Evolutionary conservation across 1,284 basidiomycete genomes (phyloP).

Genomic region (Ustilago sp.): DNA sequence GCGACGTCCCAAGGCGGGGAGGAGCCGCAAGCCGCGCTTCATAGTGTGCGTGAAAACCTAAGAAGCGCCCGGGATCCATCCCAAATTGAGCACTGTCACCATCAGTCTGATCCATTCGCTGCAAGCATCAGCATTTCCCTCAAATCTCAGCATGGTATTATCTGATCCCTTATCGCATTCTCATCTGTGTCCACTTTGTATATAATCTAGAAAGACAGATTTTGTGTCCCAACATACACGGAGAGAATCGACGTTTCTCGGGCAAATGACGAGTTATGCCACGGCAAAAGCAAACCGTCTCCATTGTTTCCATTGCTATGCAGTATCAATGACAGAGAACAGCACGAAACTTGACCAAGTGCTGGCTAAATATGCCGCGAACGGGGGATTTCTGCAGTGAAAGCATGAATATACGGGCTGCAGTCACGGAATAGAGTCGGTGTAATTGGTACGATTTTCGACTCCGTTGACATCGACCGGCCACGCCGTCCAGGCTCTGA

Average conservation of each 20-base stretch:
- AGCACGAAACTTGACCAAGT: slow-evolving; percentile 26
- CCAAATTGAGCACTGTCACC: too few relatives aligned
- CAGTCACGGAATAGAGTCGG: slow-evolving; percentile 3
- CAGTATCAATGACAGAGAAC: slow-evolving; percentile 1
- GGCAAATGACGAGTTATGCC: background rate
- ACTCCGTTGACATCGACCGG: slow-evolving; percentile 3
- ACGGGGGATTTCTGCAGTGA: background rate
- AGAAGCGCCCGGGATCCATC: too few relatives aligned
- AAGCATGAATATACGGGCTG: background rate
- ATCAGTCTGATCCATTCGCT: too few relatives aligned
- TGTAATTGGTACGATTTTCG: background rate
- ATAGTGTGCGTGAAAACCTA: too few relatives aligned
- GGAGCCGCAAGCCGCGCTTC: too few relatives aligned
- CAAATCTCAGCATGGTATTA: too few relatives aligned
- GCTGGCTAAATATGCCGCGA: slow-evolving; percentile 3
- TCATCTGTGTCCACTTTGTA: too few relatives aligned
- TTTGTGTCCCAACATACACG: background rate
- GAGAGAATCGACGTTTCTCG: slow-evolving; percentile 12
- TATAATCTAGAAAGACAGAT: too few relatives aligned
- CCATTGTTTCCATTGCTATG: background rate
- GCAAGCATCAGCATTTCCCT: too few relatives aligned
- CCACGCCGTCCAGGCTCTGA: background rate
- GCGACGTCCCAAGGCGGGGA: too few relatives aligned
- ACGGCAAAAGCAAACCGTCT: background rate
- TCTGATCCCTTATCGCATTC: too few relatives aligned